phyloP scores from a whole-genome alignment of 2,329 filamentous ascomycete genomes.

The Volutella citrinella region DNA sequence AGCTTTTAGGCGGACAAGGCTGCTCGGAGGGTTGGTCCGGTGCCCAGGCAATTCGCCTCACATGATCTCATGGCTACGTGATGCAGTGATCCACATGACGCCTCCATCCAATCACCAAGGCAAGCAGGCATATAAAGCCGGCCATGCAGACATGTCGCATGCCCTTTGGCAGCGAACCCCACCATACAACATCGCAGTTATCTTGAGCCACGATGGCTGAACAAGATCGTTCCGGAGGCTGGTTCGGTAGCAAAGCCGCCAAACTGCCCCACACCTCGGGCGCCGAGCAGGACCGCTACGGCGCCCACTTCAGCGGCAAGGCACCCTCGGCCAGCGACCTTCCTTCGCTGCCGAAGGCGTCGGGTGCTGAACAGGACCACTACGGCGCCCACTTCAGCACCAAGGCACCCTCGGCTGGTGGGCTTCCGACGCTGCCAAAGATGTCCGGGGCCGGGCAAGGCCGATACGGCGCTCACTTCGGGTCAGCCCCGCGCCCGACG shows the following conservation, averaged over 20 bases:
- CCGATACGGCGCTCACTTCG: neutral
- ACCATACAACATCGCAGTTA: no score
- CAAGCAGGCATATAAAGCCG: no score
- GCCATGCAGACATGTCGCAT: no score
- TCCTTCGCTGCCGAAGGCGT: neutral
- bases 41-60: no score
- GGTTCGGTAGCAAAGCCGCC: neutral
- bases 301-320: constrained; percentile 1
- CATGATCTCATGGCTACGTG: no score
- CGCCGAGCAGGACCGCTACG: constrained; percentile 3
- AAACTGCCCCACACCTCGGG: constrained; percentile 1
- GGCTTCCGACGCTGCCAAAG: neutral
- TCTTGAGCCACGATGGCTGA: constrained; percentile 1
- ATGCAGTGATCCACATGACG: no score
- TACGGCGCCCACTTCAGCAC: neutral
- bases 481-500: neutral
- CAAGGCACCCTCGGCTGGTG: neutral
- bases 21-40: no score
- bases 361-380: neutral
- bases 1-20: no score
- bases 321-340: neutral
- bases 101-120: no score
- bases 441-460: constrained; percentile 4
- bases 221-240: neutral
- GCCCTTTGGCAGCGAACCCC: no score